These are phyloP conservation scores for Monosporascus sp. DNA, from an alignment of 2,329 filamentous ascomycete species.

Conservation along the genomic window DNA sequence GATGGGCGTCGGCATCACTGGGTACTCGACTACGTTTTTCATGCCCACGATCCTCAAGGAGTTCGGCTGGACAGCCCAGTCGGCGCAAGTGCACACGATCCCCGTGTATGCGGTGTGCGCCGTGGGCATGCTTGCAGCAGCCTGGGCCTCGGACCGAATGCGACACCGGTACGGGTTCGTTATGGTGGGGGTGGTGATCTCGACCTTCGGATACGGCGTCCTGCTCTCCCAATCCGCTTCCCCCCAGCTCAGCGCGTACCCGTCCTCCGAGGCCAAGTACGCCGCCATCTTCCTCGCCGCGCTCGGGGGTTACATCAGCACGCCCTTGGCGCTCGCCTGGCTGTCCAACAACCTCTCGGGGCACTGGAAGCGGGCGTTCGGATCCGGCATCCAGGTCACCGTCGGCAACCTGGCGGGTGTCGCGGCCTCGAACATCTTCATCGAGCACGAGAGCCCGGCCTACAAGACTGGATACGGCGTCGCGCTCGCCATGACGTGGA, in stretches of 20 bases:
- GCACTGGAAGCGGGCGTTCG: conserved; percentile 46
- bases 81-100: conserved; percentile 33
- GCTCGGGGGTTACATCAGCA: conserved; percentile 28
- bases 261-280: conserved; percentile 28
- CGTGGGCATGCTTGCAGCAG: conserved; percentile 25
- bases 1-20: conserved; percentile 26
- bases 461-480: conserved; percentile 34
- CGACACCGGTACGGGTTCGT: conserved; percentile 32
- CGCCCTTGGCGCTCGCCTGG: conserved; percentile 39
- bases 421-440: conserved; percentile 31
- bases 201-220: conserved; percentile 29
- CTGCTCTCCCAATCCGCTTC: conserved; percentile 23
- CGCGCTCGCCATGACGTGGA: conserved; percentile 27
- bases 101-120: conserved; percentile 32
- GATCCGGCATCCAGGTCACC: conserved; percentile 43
- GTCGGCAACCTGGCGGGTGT: conserved; percentile 43
- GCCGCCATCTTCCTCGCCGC: conserved; percentile 32
- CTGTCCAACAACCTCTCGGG: conserved; percentile 49
- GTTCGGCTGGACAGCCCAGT: conserved; percentile 31
- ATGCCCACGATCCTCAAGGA: conserved; percentile 37
- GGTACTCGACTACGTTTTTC: conserved; percentile 33
- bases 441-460: conserved; percentile 25
- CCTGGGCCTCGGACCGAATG: conserved; percentile 29
- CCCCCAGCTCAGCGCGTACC: neutral
- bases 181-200: conserved; percentile 21